phyloP scores from a whole-genome alignment of 2,329 filamentous ascomycete species.

The Xylaria sp. region DNA sequence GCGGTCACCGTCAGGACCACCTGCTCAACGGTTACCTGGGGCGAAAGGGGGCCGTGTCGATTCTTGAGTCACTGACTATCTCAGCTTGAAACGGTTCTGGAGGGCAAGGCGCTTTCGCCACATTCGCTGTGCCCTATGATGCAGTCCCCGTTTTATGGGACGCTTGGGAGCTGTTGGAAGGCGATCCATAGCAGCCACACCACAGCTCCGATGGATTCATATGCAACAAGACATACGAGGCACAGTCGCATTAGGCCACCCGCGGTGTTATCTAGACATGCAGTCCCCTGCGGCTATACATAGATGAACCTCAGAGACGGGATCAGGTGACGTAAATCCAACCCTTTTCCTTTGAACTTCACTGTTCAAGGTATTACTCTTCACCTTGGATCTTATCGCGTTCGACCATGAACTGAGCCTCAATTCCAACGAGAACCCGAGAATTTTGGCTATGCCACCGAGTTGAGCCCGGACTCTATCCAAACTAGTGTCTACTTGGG shows the following conservation, averaged over 20 bases:
- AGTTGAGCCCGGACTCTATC: neutral
- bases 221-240: slow-evolving; percentile 3
- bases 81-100: slow-evolving; percentile 23
- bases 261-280: neutral
- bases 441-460: slow-evolving; percentile 2
- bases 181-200: slow-evolving; percentile 5
- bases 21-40: neutral
- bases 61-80: neutral
- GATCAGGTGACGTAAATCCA: neutral
- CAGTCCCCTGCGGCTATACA: slow-evolving; percentile 8
- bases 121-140: slow-evolving; percentile 1
- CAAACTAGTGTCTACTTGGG: slow-evolving; percentile 3
- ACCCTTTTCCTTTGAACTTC: neutral
- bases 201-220: slow-evolving; percentile 3
- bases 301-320: neutral
- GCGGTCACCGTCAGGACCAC: slow-evolving; percentile 5
- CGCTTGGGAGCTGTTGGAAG: slow-evolving; percentile 3
- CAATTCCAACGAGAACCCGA: neutral
- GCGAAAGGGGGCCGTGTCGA: neutral
- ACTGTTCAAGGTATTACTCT: neutral
- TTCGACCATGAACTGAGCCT: neutral
- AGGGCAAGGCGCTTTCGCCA: slow-evolving; percentile 2
- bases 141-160: slow-evolving; percentile 5
- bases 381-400: neutral
- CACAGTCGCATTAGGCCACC: slow-evolving; percentile 7